These are phyloP conservation scores for Cynara cardunculus DNA, from an alignment of 129 eudicot species.

Conservation along the genomic window DNA sequence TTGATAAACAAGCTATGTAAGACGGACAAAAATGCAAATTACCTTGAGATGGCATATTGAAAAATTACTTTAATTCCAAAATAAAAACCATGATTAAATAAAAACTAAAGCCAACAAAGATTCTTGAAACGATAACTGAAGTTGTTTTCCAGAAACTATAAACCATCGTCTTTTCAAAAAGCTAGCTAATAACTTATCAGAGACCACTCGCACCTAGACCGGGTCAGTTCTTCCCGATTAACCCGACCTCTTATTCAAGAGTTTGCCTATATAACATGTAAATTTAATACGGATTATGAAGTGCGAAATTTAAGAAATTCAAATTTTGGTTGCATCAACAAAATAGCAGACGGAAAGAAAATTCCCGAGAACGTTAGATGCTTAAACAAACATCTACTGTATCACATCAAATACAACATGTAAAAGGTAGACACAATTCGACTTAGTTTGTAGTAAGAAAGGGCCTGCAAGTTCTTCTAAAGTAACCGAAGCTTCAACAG, in stretches of 20 bases:
- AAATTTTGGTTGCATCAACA: slow-evolving; percentile 23
- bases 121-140: too few species aligned
- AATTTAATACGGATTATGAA: background rate
- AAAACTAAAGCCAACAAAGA: too few species aligned
- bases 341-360: slow-evolving; percentile 7
- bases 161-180: too few species aligned
- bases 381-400: slow-evolving; percentile 9
- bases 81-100: too few species aligned
- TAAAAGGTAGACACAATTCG: background rate
- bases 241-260: background rate
- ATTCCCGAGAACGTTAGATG: slow-evolving; percentile 5
- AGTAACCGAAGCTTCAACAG: slow-evolving; percentile 1
- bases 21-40: too few species aligned
- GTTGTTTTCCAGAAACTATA: background rate
- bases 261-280: background rate
- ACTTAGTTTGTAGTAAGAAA: slow-evolving; percentile 5
- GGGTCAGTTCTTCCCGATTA: background rate
- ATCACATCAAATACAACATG: slow-evolving; percentile 23
- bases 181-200: too few species aligned
- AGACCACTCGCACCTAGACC: background rate
- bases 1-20: too few species aligned
- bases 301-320: slow-evolving; percentile 12
- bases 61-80: too few species aligned
- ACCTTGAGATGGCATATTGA: too few species aligned
- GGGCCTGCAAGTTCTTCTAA: slow-evolving; percentile 5